Evolutionary conservation across 164 flowering plant genomes (phyloP).

Genomic region (Annona cherimola): DNA sequence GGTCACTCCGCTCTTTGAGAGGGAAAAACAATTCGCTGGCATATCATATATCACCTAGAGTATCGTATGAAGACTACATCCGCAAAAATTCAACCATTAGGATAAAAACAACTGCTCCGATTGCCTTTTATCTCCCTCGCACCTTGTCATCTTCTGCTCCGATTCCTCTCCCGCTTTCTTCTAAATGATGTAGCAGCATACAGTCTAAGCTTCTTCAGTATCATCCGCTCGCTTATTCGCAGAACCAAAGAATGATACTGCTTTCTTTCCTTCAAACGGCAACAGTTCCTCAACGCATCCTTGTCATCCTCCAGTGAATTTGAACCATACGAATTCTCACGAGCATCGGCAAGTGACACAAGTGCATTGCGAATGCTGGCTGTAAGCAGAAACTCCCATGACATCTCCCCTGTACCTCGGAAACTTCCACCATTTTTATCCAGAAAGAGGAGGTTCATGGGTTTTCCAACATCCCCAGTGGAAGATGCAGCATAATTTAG

Average conservation of each 20-base stretch:
- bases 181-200: slow-evolving; percentile 30
- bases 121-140: background rate
- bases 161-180: slow-evolving; percentile 1
- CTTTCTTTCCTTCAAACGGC: slow-evolving; percentile 38
- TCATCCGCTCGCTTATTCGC: slow-evolving; percentile 75
- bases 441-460: slow-evolving; percentile 14
- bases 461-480: slow-evolving; percentile 15
- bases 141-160: background rate
- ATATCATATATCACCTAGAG: too few species aligned
- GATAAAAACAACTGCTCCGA: background rate
- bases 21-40: too few species aligned
- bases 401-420: slow-evolving; percentile 23
- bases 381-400: slow-evolving; percentile 44
- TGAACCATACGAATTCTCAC: slow-evolving; percentile 58
- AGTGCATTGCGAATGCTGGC: slow-evolving; percentile 50
- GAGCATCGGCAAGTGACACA: slow-evolving; percentile 55
- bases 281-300: slow-evolving; percentile 29
- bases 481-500: slow-evolving; percentile 37
- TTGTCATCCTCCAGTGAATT: slow-evolving; percentile 52
- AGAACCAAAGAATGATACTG: slow-evolving; percentile 60
- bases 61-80: too few species aligned
- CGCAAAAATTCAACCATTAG: background rate
- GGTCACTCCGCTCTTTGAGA: too few species aligned
- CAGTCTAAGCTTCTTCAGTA: slow-evolving; percentile 53
- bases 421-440: slow-evolving; percentile 12